Conservation (phyloP, 2,329 filamentous ascomycete genomes). For the Trichoderma gracile region DNA sequence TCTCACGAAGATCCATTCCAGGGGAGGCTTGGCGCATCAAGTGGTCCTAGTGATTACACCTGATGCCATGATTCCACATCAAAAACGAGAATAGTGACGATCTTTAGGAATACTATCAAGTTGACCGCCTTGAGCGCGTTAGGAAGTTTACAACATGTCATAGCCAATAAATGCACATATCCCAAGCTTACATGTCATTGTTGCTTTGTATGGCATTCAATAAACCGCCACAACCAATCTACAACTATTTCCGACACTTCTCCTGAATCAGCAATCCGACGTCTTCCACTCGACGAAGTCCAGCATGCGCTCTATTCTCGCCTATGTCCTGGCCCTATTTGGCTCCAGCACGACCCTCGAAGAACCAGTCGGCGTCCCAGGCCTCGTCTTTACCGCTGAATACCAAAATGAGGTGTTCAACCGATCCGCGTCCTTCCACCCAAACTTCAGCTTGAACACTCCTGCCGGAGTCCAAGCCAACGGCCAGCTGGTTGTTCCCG, state of each 20-base stretch:
- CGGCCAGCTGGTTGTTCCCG: not conserved
- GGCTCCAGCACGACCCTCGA: constrained; percentile 1
- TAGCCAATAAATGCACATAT: not conserved
- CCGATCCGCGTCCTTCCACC: not conserved
- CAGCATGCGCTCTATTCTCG: not conserved
- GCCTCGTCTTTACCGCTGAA: not conserved
- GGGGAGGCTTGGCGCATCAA: not conserved
- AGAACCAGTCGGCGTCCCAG: constrained; percentile 1
- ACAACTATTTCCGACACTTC: not conserved
- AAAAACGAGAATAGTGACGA: not conserved
- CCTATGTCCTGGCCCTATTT: constrained; percentile 2
- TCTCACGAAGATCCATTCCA: constrained; percentile 2
- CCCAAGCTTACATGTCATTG: not conserved
- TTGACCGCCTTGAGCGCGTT: not conserved
- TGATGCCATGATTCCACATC: constrained; percentile 16
- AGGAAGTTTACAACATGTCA: not conserved
- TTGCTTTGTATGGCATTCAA: not conserved
- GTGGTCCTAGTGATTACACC: constrained; percentile 5
- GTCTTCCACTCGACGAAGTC: no score
- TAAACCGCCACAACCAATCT: not conserved
- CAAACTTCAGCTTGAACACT: constrained; percentile 10
- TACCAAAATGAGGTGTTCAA: not conserved
- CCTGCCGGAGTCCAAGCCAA: not conserved
- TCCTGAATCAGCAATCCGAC: not conserved
- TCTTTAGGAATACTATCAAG: not conserved